Percentiles rank a stretch among this genome's conserved stretches.
Conservation (phyloP, 2,329 filamentous ascomycete genomes). For the Calonectria pseudoreteaudii region DNA sequence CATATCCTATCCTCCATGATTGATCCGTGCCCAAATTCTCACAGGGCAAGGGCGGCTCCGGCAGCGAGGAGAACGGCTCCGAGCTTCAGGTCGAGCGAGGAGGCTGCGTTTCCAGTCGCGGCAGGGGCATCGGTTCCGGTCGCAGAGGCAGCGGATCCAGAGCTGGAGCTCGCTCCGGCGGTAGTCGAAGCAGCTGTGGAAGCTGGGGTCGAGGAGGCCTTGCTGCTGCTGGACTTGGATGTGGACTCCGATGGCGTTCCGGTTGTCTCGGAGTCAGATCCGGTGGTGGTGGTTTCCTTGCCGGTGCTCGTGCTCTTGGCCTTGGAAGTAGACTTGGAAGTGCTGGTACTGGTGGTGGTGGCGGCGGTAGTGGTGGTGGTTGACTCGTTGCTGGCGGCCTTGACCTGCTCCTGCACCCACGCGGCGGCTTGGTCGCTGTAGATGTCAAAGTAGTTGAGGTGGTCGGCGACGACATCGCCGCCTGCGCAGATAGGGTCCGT, state of each 20-base stretch:
- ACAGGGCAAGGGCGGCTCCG: slow-evolving; percentile 2
- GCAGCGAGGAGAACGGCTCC: slow-evolving; percentile 13
- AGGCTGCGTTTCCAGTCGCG: not conserved
- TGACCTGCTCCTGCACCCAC: slow-evolving; percentile 24
- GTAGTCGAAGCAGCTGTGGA: not conserved
- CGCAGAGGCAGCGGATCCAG: not conserved
- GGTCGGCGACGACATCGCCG: slow-evolving; percentile 46
- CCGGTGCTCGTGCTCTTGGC: not conserved
- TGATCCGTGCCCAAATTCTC: not conserved
- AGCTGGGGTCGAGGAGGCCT: not conserved
- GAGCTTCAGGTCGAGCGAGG: not conserved
- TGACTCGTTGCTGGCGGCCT: not conserved
- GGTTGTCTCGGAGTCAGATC: not conserved
- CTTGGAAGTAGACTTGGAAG: not conserved
- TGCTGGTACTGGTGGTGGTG: not conserved
- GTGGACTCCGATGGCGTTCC: not conserved
- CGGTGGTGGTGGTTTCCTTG: not conserved
- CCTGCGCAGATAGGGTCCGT: slow-evolving; percentile 55
- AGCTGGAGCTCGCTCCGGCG: not conserved
- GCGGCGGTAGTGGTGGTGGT: not conserved
- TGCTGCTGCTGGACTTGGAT: not conserved
- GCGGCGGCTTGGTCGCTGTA: slow-evolving; percentile 38
- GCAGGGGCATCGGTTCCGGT: not conserved
- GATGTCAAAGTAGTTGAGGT: slow-evolving; percentile 53
- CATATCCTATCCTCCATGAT: not conserved